Evolutionary conservation across 2,329 filamentous ascomycete species (phyloP), one percentile per base, ranked within the genome.

Genomic region (Tolypocladium tropicale): DNA sequence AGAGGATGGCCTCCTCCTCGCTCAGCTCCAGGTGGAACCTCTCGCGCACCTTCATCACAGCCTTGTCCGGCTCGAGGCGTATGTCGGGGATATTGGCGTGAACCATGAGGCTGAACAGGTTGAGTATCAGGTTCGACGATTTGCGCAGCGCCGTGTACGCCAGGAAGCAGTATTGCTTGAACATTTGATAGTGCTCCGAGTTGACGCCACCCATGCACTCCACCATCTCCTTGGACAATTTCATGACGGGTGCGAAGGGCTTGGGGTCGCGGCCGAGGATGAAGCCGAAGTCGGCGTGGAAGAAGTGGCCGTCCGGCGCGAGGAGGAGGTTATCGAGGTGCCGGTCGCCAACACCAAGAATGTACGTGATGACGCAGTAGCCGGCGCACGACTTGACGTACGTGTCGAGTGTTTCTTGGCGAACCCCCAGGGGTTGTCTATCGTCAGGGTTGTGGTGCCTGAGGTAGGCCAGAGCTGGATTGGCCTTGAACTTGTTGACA

Each of bases 351-450:
- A 99, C 94, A 34, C 94, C 95, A 14, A 99, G 82, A 18, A 99
- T 89, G 70, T 99, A 99, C 0, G 95, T 99, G 63, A 99, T 96
- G 16, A 99, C 94, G 70, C 94, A 97, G 73, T 99, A 99, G 36
- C 94, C 94, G 0, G 94, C 94, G 67, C 94, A 96, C 0, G 91
- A 96, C 68, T 92, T 93, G 67, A 97, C 85, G 68, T 96, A 99
- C 1, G 88, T 96, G 63, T 99, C 94, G 74, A 99, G 86, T 0
- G 90, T 87, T 67, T 96, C 93, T 68, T 93, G 92, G 32, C 92
- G 88, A 32, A 99, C 86, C 1, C 93, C 91, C 1, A 95, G 79
- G 0, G 91, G 88, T 5, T 89, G 89, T 14, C 78, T 78, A 23
- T 89, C 83, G 67, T 96, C 92, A 0, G 93, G 92, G 65, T 96